phyloP scores from a whole-genome alignment of 305 asterid genomes.

The Fraxinus dipetala region DNA sequence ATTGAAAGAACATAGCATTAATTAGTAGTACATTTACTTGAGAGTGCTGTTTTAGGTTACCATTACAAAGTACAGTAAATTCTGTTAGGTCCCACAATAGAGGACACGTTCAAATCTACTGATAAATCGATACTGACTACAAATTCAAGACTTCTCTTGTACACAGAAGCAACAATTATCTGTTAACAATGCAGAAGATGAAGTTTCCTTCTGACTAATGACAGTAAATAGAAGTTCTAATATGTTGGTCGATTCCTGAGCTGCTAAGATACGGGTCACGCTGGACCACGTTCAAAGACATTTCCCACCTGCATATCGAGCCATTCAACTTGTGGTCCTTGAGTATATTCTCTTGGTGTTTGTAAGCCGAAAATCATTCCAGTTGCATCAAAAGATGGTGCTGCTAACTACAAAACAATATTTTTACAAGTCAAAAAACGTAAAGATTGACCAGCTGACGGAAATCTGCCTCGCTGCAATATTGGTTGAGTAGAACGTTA shows the following conservation, averaged over 20 bases:
- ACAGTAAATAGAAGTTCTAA: background rate
- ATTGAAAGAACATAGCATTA: background rate
- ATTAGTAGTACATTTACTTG: background rate
- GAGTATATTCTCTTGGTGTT: slow-evolving; percentile 53
- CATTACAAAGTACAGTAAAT: background rate
- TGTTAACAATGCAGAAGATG: background rate
- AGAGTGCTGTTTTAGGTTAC: background rate
- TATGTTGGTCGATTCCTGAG: background rate
- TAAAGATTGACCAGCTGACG: background rate
- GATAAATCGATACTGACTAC: background rate
- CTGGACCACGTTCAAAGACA: slow-evolving; percentile 47
- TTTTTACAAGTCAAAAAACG: background rate
- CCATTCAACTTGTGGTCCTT: slow-evolving; percentile 72
- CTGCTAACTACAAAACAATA: background rate
- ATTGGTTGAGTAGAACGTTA: background rate
- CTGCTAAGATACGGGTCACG: slow-evolving; percentile 28
- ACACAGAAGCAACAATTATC: background rate
- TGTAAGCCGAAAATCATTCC: slow-evolving; percentile 62
- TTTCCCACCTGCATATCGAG: slow-evolving; percentile 80
- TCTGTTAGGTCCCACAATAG: background rate
- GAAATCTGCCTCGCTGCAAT: background rate
- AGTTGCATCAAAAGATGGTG: slow-evolving; percentile 46
- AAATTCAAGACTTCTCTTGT: slow-evolving; percentile 10
- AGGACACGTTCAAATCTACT: background rate
- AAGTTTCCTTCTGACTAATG: background rate